Evolutionary conservation across 257 asterid species (phyloP), one percentile per base, ranked within the genome.

Genomic region (Osmanthus fragrans): DNA sequence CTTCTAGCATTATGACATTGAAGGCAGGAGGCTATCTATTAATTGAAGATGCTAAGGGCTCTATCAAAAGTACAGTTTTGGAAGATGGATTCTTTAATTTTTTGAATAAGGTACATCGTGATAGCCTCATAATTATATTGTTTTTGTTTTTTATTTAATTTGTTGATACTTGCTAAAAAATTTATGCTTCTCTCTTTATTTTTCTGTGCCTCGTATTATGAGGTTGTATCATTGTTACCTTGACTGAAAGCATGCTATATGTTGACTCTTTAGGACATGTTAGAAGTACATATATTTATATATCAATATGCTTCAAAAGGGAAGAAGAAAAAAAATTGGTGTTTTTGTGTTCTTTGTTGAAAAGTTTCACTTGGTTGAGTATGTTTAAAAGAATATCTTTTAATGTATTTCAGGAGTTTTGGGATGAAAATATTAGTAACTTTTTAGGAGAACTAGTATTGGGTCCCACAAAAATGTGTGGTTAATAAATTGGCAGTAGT

Each of bases 21-120:
- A 82, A 80, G 73, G 80, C 76, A 65, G 97, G 98, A 80, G 98
- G 99, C 76, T 75, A 81, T 78, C 87, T 96, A 66, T 86, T 90
- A 42, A 79, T 89, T 81, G 92, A 89, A 91, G 97, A 92, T 88
- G 84, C 88, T 25, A 78, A 81, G 67, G 97, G 98, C 47, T 78
- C 81, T 73, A 76, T 79, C 68, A 82, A 67, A 39, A 82, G 68
- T 66, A 75, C 81, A 71, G 84, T 86, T 77, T 74, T 87, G 78
- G 86, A 89, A 74, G 89, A 90, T 72, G 97, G 99, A 34, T 93
- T 93, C 86, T 89, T 93, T 54, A 87, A 90, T 85, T 92, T 86
- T 86, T 77, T 96, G 86, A 88, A 90, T 80, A 87, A 89, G 97
- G 98, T 89, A 82, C 65, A 33, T 75, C 56, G 11, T 39, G 73